phyloP scores from a whole-genome alignment of 441 rosid genomes.

The Metrosideros polymorpha region DNA sequence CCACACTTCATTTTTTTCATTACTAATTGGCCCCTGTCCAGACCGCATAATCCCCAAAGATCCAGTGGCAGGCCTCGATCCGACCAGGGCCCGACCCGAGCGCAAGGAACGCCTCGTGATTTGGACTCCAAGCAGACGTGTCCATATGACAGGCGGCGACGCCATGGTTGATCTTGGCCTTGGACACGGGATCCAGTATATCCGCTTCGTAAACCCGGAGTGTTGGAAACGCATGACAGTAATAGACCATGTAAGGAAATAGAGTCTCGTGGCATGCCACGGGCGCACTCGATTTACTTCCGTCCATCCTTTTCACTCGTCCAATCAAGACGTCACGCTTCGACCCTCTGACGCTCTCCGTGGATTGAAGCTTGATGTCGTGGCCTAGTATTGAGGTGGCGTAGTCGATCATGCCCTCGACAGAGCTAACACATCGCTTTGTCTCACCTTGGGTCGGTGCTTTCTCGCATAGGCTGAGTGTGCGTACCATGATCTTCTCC shows the following conservation, averaged over 20 bases:
- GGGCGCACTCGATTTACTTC: not conserved
- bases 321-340: not conserved
- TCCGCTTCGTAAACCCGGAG: not conserved
- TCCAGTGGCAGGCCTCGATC: not conserved
- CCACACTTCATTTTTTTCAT: not conserved
- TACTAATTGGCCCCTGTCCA: not conserved
- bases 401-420: not conserved
- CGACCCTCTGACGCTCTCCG: not conserved
- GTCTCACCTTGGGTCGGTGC: not conserved
- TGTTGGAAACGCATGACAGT: not conserved
- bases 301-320: not conserved
- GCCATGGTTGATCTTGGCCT: not conserved
- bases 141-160: not conserved
- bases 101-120: not conserved
- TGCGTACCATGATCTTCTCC: not conserved
- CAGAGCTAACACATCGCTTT: not conserved
- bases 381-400: not conserved
- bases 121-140: not conserved
- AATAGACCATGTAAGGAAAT: not conserved
- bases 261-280: not conserved
- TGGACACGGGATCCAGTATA: not conserved
- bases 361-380: not conserved
- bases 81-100: not conserved
- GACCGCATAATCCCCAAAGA: not conserved
- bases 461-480: not conserved